phyloP scores from a whole-genome alignment of 2,329 filamentous ascomycete species.

The Venturia aucupariae region DNA sequence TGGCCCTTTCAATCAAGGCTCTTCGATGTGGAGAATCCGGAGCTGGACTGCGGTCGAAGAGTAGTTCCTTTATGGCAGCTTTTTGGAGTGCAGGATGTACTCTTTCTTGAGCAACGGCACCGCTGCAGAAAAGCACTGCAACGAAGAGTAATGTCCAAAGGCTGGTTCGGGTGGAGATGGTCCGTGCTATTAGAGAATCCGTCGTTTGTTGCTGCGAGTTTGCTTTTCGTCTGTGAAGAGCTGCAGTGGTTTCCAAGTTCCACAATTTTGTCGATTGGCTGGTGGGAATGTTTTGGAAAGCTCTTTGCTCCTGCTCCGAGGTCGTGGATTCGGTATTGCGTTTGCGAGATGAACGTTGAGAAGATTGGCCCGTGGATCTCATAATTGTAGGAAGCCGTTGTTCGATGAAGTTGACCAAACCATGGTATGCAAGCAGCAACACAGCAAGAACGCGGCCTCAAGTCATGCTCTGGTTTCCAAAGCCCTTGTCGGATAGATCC shows the following conservation, averaged over 20 bases:
- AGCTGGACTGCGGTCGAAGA: slow-evolving; percentile 4
- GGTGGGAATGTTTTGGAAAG: not conserved
- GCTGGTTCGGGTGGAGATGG: not conserved
- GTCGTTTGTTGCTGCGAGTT: not conserved
- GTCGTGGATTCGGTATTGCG: not conserved
- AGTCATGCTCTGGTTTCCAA: not conserved
- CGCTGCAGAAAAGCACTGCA: not conserved
- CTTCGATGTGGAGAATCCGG: slow-evolving; percentile 2
- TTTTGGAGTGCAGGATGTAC: slow-evolving; percentile 9
- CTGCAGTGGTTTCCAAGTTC: not conserved
- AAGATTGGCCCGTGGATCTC: not conserved
- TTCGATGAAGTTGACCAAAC: not conserved
- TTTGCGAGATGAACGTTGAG: not conserved
- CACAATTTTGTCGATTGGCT: not conserved
- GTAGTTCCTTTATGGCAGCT: not conserved
- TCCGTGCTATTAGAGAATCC: not conserved
- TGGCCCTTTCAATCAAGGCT: slow-evolving; percentile 3
- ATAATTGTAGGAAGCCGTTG: not conserved
- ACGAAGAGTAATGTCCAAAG: slow-evolving; percentile 2
- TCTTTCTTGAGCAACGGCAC: slow-evolving; percentile 1
- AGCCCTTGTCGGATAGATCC: not conserved
- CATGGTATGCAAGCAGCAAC: not conserved
- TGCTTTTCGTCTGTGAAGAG: not conserved
- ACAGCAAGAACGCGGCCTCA: not conserved
- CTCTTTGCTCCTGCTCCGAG: not conserved